A percentile compares a stretch with the other conserved stretches of the same genome.
These are phyloP conservation scores for Suhomyces prunicola DNA, from an alignment of 805 yeast genomes.

Conservation along the genomic window DNA sequence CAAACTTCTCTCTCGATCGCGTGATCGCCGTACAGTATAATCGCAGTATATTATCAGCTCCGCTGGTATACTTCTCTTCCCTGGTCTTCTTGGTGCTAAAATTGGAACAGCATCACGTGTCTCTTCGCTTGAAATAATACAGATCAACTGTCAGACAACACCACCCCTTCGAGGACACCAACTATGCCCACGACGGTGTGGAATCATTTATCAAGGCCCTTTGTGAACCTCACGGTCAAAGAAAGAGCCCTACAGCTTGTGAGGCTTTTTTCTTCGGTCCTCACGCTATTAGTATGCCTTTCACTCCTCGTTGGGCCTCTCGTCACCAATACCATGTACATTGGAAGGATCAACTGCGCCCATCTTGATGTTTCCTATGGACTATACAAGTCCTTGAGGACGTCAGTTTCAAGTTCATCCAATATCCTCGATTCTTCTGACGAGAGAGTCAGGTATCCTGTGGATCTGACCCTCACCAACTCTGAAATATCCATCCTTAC, in stretches of 20 bases:
- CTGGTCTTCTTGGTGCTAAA: neutral
- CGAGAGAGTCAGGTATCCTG: conserved; percentile 14
- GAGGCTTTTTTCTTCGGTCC: conserved; percentile 19
- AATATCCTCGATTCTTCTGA: neutral
- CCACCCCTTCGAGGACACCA: neutral
- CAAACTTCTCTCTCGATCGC: neutral
- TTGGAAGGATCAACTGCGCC: conserved; percentile 45
- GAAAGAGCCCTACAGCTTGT: conserved; percentile 24
- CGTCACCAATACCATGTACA: conserved; percentile 14
- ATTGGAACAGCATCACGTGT: neutral
- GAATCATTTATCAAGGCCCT: conserved; percentile 12
- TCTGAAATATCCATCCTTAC: conserved; percentile 47
- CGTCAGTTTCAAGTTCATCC: conserved; percentile 16
- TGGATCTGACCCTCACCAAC: conserved; percentile 41
- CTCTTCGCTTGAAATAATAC: neutral
- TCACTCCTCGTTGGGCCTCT: conserved; percentile 27
- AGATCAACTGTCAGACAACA: neutral
- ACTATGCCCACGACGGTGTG: neutral
- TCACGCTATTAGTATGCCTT: conserved; percentile 17
- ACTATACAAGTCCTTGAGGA: conserved; percentile 43
- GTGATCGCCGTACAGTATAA: neutral
- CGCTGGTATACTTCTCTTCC: neutral
- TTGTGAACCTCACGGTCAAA: conserved; percentile 22
- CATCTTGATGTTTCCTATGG: conserved; percentile 55
- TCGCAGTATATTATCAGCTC: no score